Evolutionary conservation across 2,329 filamentous ascomycete genomes (phyloP).

Genomic region (Plenodomus lindquistii): DNA sequence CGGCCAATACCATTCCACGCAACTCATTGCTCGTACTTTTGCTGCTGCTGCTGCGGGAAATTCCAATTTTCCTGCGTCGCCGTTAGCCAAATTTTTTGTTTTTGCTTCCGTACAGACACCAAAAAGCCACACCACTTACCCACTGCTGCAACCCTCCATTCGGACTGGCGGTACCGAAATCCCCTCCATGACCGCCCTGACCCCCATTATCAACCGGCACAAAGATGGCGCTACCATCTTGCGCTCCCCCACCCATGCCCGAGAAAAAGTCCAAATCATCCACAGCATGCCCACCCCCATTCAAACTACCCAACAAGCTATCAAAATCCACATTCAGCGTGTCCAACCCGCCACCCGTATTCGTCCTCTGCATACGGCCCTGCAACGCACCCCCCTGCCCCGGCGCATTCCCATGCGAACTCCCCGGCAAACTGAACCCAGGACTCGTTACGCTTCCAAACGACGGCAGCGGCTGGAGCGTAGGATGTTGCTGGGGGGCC

Average conservation of each 20-base stretch:
- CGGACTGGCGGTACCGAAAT: conserved; percentile 31
- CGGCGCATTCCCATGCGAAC: not conserved
- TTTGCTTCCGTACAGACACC: too few species aligned
- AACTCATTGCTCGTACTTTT: conserved; percentile 20
- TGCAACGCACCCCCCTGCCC: conserved; percentile 10
- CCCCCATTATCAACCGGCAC: conserved; percentile 36
- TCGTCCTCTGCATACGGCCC: conserved; percentile 25
- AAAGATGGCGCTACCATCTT: conserved; percentile 40
- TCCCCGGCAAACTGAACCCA: conserved; percentile 4
- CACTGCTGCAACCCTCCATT: conserved; percentile 35
- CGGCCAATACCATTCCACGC: not conserved
- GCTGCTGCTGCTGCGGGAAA: conserved; percentile 26
- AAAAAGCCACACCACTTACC: too few species aligned
- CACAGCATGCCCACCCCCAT: conserved; percentile 9
- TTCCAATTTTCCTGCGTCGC: conserved; percentile 33
- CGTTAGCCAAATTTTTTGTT: not conserved
- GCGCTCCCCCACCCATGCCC: conserved; percentile 19
- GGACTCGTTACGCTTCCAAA: conserved; percentile 17
- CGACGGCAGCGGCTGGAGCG: conserved; percentile 26
- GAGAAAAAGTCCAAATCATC: conserved; percentile 36
- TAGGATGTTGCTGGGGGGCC: conserved; percentile 33
- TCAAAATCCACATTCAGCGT: conserved; percentile 40
- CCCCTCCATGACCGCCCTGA: conserved; percentile 1
- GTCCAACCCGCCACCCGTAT: conserved; percentile 25
- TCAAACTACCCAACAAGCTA: conserved; percentile 32